Base-by-base conservation (phyloP, 2,329 filamentous ascomycete species). In the Ophiostoma populinum region DNA sequence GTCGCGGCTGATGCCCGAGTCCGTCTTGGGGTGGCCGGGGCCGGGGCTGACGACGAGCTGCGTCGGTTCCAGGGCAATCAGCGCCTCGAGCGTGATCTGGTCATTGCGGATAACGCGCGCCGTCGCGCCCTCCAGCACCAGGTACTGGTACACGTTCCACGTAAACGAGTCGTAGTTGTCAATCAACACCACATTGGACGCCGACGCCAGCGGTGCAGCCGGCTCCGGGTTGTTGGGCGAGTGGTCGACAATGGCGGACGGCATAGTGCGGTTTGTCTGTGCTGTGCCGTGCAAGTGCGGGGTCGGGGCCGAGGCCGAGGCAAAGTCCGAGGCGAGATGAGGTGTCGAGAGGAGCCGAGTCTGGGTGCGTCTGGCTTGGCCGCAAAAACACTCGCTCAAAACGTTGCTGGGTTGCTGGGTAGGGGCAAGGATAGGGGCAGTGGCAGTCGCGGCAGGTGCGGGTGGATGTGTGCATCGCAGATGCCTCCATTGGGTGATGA, bases 81-180 rank as follows among this genome's bases (percentile, higher is more conserved):
- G 63, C 46, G 93, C 78, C 9, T 92, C 75, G 5, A 98, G 57
- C 1, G 78, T 77, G 46, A 95, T 75, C 55, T 93, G 75, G 57
- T 98, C 87, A 52, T 98, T 98, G 47, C 90, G 74, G 57, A 75
- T 80, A 15, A 98, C 90, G 4, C 77, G 81, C 34, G 94, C 90
- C 1, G 65, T 80, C 19, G 92, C 90, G 21, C 90, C 90, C 55
- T 95, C 90, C n/a, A 98, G 74, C 6, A 87, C 79, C 2, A 98
- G 73, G 51, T 98, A 98, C 56, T 98, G 92, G 56, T 95, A 98
- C 40, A 98, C 83, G 52, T 98, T 98, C 83, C 86, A 98, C 40
- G 87, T 94, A 56, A 98, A 98, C 4, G 90, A 95, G 57, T 98
- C 90, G 57, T 95, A 98, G 59, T 98, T 98, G 65, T 98, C 90